Evolutionary conservation across 257 asterid species (phyloP).

Genomic region (Osmanthus fragrans): DNA sequence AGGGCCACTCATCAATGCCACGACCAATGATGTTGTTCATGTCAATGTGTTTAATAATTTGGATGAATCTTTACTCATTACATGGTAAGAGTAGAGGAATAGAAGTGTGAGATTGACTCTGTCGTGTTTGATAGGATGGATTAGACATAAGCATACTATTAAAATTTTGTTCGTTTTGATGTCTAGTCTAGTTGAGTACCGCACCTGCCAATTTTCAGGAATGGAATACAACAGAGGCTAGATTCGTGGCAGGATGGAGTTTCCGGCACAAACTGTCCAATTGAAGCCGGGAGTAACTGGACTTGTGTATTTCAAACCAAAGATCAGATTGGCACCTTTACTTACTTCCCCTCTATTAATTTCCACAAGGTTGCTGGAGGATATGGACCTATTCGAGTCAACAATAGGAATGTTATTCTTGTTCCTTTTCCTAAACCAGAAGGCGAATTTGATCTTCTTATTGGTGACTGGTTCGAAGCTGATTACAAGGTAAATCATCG

Average conservation of each 20-base stretch:
- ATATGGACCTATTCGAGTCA: constrained; percentile 61
- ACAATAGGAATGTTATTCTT: constrained; percentile 48
- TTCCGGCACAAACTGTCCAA: constrained; percentile 70
- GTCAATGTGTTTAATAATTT: constrained; percentile 61
- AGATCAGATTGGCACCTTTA: constrained; percentile 67
- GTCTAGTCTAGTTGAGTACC: background rate
- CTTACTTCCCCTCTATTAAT: constrained; percentile 56
- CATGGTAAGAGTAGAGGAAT: constrained; percentile 45
- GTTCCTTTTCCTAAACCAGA: constrained; percentile 63
- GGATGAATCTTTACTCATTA: constrained; percentile 56
- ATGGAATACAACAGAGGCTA: constrained; percentile 70
- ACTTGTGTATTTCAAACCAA: constrained; percentile 56
- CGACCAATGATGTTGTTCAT: constrained; percentile 52
- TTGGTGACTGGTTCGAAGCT: constrained; percentile 48
- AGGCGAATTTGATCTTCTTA: constrained; percentile 64
- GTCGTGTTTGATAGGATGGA: too few relatives aligned
- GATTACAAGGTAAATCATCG: constrained; percentile 32
- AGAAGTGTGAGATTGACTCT: too few relatives aligned
- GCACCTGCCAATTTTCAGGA: constrained; percentile 32
- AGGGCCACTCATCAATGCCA: constrained; percentile 61
- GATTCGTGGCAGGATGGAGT: constrained; percentile 87
- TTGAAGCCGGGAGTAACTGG: constrained; percentile 60
- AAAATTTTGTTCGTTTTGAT: too few relatives aligned
- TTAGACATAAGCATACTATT: too few relatives aligned
- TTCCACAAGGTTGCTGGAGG: constrained; percentile 71